These are phyloP conservation scores for Hydnomerulius pinastri DNA, from an alignment of 768 basidiomycete species.

Conservation along the genomic window DNA sequence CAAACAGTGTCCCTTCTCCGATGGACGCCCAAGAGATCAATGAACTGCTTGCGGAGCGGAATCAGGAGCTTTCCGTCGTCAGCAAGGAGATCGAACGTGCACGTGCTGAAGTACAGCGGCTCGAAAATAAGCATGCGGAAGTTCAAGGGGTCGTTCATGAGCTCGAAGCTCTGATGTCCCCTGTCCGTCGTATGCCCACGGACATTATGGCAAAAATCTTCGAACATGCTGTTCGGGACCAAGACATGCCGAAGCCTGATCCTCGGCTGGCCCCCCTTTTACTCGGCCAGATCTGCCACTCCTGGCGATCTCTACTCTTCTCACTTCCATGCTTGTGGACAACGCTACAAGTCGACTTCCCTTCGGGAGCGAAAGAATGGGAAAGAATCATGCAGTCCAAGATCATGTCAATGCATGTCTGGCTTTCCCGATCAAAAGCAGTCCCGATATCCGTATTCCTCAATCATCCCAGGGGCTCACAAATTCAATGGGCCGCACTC, in stretches of 20 bases:
- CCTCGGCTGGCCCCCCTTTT: conserved; percentile 23
- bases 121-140: conserved; percentile 17
- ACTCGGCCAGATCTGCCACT: conserved; percentile 31
- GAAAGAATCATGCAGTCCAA: conserved; percentile 27
- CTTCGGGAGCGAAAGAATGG: conserved; percentile 21
- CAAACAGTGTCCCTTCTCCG: conserved; percentile 29
- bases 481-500: conserved; percentile 28
- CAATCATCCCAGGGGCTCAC: conserved; percentile 22
- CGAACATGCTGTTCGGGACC: conserved; percentile 21
- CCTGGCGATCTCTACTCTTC: conserved; percentile 32
- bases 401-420: conserved; percentile 28
- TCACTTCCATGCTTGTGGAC: conserved; percentile 30
- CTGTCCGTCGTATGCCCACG: conserved; percentile 33
- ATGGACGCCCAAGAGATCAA: conserved; percentile 19
- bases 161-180: conserved; percentile 29
- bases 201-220: conserved; percentile 31
- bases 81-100: conserved; percentile 21
- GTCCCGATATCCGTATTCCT: conserved; percentile 29
- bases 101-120: conserved; percentile 17
- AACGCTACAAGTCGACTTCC: conserved; percentile 24
- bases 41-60: conserved; percentile 19
- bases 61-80: conserved; percentile 12
- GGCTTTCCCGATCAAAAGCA: conserved; percentile 31
- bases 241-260: conserved; percentile 8
- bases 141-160: conserved; percentile 19